A percentile compares a stretch with the other conserved stretches of the same genome.
Evolutionary conservation across 2,329 filamentous ascomycete species (phyloP).

Genomic region (Clathrospora elynae): DNA sequence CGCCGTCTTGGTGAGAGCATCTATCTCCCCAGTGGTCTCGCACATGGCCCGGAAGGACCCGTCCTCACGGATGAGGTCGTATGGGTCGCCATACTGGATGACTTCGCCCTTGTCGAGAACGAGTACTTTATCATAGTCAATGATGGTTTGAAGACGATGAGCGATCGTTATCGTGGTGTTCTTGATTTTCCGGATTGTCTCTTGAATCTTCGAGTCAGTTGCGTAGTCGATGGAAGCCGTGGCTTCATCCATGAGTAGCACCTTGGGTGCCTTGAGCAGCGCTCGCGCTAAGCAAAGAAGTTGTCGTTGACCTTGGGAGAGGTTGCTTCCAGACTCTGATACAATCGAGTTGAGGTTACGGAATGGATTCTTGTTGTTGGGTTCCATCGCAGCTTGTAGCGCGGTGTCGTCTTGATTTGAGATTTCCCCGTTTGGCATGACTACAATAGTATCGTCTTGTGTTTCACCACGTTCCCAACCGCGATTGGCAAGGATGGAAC

Average conservation of each 20-base stretch:
- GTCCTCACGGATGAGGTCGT: slow-evolving; percentile 67
- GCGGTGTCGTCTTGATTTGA: slow-evolving; percentile 35
- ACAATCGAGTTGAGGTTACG: slow-evolving; percentile 81
- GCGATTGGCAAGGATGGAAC: slow-evolving; percentile 39
- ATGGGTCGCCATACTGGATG: slow-evolving; percentile 89
- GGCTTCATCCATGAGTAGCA: slow-evolving; percentile 99
- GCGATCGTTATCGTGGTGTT: slow-evolving; percentile 96
- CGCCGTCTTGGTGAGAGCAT: slow-evolving; percentile 62
- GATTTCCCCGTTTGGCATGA: slow-evolving; percentile 36
- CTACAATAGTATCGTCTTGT: slow-evolving; percentile 38
- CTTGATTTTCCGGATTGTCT: slow-evolving; percentile 89
- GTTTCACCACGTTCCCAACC: slow-evolving; percentile 37
- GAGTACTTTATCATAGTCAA: slow-evolving; percentile 96
- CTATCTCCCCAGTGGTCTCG: slow-evolving; percentile 66
- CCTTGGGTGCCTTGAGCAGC: slow-evolving; percentile 85
- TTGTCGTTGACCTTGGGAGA: slow-evolving; percentile 95
- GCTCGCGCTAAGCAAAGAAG: slow-evolving; percentile 91
- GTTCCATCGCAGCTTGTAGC: slow-evolving; percentile 43
- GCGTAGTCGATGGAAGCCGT: slow-evolving; percentile 97
- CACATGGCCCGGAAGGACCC: slow-evolving; percentile 72
- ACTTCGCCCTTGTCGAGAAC: slow-evolving; percentile 89
- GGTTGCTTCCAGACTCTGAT: slow-evolving; percentile 87
- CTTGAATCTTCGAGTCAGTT: slow-evolving; percentile 94
- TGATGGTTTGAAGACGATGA: slow-evolving; percentile 93
- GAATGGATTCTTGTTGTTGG: slow-evolving; percentile 94